Evolutionary conservation across 495 filamentous ascomycete species (phyloP), one percentile per base, ranked within the genome.

Genomic region (Talaromyces liani): DNA sequence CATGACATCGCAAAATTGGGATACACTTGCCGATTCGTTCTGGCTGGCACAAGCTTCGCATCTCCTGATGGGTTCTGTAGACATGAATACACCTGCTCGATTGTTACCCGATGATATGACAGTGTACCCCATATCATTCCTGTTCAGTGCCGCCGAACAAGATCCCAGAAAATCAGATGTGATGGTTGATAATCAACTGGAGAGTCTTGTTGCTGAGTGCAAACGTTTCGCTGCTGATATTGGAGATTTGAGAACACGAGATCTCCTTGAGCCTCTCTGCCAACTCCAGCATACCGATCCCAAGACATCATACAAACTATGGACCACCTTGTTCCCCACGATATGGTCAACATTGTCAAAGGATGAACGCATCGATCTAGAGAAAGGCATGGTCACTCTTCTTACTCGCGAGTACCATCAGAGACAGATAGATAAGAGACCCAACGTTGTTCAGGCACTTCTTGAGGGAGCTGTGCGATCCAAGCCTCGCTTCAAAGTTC

Each of bases 21-120:
- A 97, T 70, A 93, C 90, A 0, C 80, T 99, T 39, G 85, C 84
- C 4, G 94, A 99, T 64, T 96, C 89, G 7, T 99, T 93, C 78
- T 99, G 95, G 95, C 81, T 99, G 18, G 86, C 91, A 29, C 95
- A 99, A 72, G 94, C 94, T 14, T 88, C 90, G 16, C 93, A 98
- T 70, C 82, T 98, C 22, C 82, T 99, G 16, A 83, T 98, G 63
- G 92, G 95, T 20, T 92, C 89, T 55, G 82, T 97, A 39, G 94
- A 98, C 67, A 91, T 91, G 87, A 88, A 87, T 61, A 84, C 83
- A 9, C 76, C 84, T 27, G 84, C 89, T 57, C 87, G 90, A 63
- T 79, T 99, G 39, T 87, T 97, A 66, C 71, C 78, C 0, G 90
- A 94, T 18, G 95, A 99, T 71, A 92, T 96, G 73, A 89, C 85